Conservation (phyloP, 2,329 filamentous ascomycete genomes). For the Trichoderma guizhouense region DNA sequence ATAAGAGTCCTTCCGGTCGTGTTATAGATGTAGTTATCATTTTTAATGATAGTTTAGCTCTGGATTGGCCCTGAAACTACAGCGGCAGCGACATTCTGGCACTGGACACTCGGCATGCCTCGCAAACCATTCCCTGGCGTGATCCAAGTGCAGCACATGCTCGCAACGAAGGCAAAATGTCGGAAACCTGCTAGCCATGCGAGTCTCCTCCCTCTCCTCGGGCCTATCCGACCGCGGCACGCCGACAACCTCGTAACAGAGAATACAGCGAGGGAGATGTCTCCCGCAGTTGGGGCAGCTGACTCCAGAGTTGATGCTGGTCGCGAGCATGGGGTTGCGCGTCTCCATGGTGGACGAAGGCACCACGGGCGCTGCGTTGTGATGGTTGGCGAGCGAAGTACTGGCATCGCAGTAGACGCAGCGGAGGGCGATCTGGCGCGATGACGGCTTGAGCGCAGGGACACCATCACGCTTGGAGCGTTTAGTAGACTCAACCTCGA, state of each 20-base stretch:
- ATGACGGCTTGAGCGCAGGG: constrained; percentile 61
- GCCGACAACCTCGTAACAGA: constrained; percentile 65
- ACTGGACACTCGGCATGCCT: constrained; percentile 64
- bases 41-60: constrained; percentile 51
- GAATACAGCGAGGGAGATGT: constrained; percentile 63
- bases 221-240: constrained; percentile 59
- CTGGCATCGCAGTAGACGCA: constrained; percentile 73
- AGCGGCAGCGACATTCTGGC: constrained; percentile 64
- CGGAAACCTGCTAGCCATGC: constrained; percentile 57
- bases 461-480: constrained; percentile 62
- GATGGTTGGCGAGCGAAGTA: constrained; percentile 46
- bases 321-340: constrained; percentile 56
- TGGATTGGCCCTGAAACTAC: constrained; percentile 58
- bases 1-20: not conserved
- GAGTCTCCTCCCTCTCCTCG: constrained; percentile 48
- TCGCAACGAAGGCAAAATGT: constrained; percentile 67
- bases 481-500: constrained; percentile 72
- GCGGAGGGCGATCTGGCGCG: constrained; percentile 68
- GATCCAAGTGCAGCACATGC: constrained; percentile 65
- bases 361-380: constrained; percentile 22
- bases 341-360: constrained; percentile 32
- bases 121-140: constrained; percentile 64
- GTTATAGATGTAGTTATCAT: not conserved
- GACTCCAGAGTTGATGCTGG: constrained; percentile 57
- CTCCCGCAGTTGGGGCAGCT: constrained; percentile 65